Percentiles rank a stretch among this genome's conserved stretches.
phyloP scores from a whole-genome alignment of 768 basidiomycete genomes.

The Boletus vermiculosoides region DNA sequence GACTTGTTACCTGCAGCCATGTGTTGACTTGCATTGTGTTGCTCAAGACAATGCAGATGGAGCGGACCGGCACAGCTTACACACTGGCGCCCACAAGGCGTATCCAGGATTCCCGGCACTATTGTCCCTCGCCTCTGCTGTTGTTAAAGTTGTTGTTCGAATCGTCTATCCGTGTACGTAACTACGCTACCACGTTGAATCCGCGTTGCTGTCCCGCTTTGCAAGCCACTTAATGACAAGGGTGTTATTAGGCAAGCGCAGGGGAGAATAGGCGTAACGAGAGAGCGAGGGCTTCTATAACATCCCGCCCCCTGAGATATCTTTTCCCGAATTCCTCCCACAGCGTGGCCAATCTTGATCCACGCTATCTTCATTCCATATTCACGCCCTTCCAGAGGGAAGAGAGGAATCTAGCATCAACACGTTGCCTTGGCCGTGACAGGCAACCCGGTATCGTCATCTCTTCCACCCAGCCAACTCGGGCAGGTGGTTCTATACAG shows the following conservation, averaged over 20 bases:
- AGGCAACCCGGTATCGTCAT: conserved; percentile 32
- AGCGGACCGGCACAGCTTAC: conserved; percentile 1
- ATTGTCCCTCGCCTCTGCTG: conserved; percentile 10
- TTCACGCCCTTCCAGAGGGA: conserved; percentile 27
- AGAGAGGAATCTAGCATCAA: conserved; percentile 26
- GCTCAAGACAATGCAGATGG: conserved; percentile 6
- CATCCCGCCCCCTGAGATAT: conserved; percentile 21
- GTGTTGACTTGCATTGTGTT: conserved; percentile 10
- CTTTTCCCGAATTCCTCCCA: conserved; percentile 14
- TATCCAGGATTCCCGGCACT: conserved; percentile 6
- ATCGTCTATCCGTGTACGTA: conserved; percentile 21
- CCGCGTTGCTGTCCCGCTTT: conserved; percentile 16
- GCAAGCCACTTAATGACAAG: conserved; percentile 3
- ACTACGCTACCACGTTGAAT: conserved; percentile 26
- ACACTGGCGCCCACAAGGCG: conserved; percentile 16
- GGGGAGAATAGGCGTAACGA: background rate
- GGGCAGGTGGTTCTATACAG: conserved; percentile 32
- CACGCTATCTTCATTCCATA: conserved; percentile 28
- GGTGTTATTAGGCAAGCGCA: background rate
- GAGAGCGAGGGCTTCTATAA: conserved; percentile 10
- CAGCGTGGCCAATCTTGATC: conserved; percentile 32
- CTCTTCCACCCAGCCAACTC: conserved; percentile 28
- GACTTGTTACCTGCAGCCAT: background rate
- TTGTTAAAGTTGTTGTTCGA: conserved; percentile 9
- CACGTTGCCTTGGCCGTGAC: conserved; percentile 34